Evolutionary conservation across 2,329 filamentous ascomycete genomes (phyloP).

Genomic region (Stenocarpella maydis): DNA sequence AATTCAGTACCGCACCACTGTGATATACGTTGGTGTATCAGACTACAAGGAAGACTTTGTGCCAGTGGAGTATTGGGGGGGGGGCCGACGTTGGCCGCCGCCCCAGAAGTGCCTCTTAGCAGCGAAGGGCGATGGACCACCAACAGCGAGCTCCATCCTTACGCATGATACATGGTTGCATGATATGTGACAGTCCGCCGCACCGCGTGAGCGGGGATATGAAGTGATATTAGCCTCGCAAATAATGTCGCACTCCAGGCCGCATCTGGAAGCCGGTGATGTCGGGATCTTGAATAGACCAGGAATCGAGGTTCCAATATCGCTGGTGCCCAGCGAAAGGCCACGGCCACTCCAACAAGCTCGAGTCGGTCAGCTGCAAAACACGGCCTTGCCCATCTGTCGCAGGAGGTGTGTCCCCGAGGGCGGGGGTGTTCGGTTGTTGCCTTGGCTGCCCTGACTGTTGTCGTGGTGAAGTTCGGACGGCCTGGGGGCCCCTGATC

Average conservation of each 20-base stretch:
- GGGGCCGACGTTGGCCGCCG: not conserved
- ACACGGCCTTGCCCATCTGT: not conserved
- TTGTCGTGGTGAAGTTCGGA: constrained; percentile 3
- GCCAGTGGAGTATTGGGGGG: not conserved
- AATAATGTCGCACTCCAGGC: not conserved
- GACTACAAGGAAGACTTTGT: not conserved
- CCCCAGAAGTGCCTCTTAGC: not conserved
- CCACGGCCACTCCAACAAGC: not conserved
- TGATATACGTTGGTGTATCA: not conserved
- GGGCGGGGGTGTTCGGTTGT: not conserved
- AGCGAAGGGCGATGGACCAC: not conserved
- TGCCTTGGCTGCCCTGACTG: constrained; percentile 1
- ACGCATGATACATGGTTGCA: not conserved
- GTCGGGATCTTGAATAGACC: not conserved
- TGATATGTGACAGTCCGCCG: not conserved
- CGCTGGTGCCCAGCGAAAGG: constrained; percentile 4
- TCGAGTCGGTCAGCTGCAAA: not conserved
- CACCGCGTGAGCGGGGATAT: not conserved
- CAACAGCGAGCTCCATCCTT: not conserved
- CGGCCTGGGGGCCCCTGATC: not conserved
- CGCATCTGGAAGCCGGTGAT: not conserved
- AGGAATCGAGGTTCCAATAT: not conserved
- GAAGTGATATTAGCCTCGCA: not conserved
- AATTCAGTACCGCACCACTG: not conserved
- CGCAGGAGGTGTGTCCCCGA: constrained; percentile 16